Evolutionary conservation across 164 flowering plant species (phyloP).

Genomic region (Liquidambar formosana): DNA sequence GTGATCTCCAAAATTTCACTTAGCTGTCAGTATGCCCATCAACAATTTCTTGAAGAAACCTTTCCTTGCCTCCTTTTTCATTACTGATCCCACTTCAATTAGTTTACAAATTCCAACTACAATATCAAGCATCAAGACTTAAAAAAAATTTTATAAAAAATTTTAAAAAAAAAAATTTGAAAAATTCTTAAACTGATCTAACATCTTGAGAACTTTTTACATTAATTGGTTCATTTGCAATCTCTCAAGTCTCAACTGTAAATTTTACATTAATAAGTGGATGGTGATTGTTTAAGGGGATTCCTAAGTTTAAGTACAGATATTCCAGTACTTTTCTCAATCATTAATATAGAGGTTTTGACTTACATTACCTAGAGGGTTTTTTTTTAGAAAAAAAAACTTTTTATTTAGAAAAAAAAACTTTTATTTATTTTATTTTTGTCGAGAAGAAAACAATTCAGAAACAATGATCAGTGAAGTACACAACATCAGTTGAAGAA

Average conservation of each 20-base stretch:
- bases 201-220: background rate
- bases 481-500: background rate
- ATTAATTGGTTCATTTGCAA: background rate
- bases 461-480: background rate
- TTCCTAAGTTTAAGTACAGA: no score
- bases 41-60: background rate
- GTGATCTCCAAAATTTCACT: no score
- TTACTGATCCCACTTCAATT: background rate
- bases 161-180: background rate
- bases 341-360: background rate
- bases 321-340: no score
- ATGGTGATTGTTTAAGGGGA: no score
- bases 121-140: background rate
- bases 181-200: background rate
- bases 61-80: background rate
- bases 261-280: no score
- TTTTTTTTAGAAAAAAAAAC: no score
- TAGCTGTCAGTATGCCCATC: background rate
- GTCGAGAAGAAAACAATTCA: background rate
- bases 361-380: background rate
- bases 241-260: background rate
- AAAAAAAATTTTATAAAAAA: background rate
- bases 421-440: no score
- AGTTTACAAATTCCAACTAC: background rate
- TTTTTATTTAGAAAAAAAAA: no score